These are phyloP conservation scores for Glycine tomentella DNA, from an alignment of 306 rosid genomes.

Conservation along the genomic window DNA sequence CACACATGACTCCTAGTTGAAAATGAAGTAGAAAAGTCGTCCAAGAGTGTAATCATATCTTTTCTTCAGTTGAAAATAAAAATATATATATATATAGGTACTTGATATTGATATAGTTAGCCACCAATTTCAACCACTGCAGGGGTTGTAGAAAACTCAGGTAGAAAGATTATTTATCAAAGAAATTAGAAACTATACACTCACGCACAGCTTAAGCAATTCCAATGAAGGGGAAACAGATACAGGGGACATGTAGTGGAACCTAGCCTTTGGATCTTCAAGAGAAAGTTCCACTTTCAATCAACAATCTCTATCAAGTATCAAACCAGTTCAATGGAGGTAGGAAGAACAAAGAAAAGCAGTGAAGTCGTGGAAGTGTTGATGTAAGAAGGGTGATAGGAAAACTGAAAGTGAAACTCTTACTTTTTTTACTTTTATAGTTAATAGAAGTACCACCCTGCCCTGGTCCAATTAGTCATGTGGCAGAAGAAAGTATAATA, in stretches of 20 bases:
- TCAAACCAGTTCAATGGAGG: slow-evolving; percentile 7
- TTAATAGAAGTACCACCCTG: not conserved
- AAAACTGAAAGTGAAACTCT: slow-evolving; percentile 21
- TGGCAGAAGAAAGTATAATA: not conserved
- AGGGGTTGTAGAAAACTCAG: slow-evolving; percentile 2
- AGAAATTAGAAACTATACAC: not conserved
- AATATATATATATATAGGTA: slow-evolving; percentile 7
- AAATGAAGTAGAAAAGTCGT: slow-evolving; percentile 12
- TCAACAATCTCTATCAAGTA: slow-evolving; percentile 17
- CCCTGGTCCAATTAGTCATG: slow-evolving; percentile 14
- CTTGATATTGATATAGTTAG: slow-evolving; percentile 5
- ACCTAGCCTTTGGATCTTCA: slow-evolving; percentile 21
- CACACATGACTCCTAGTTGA: slow-evolving; percentile 30
- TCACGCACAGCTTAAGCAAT: not conserved
- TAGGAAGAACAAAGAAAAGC: slow-evolving; percentile 1
- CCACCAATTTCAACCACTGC: slow-evolving; percentile 12
- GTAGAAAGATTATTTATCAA: slow-evolving; percentile 1
- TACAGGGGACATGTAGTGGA: not conserved
- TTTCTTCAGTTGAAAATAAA: slow-evolving; percentile 7
- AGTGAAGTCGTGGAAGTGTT: not conserved
- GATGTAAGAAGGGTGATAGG: not conserved
- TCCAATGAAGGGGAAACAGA: slow-evolving; percentile 9
- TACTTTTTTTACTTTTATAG: not conserved
- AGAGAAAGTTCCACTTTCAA: slow-evolving; percentile 8
- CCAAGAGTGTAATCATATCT: slow-evolving; percentile 14